Evolutionary conservation across 23 red algal species (phyloP).

Genomic region (Pyropia yezoensis): DNA sequence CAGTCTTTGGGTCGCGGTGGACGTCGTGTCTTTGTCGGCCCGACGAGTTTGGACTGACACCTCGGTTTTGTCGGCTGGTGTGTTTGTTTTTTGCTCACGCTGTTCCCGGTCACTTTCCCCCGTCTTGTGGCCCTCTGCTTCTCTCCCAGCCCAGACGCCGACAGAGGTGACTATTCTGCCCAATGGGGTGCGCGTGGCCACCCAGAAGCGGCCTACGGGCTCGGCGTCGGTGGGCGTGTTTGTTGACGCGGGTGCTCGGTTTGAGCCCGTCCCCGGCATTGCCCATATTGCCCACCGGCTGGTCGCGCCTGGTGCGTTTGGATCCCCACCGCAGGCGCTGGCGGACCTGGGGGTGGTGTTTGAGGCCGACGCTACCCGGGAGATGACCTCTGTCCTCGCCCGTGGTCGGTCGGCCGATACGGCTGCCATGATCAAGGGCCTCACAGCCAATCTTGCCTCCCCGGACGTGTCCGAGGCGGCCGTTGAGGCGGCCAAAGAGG

Average conservation of each 20-base stretch:
- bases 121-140: too few relatives aligned
- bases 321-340: conserved; percentile 26
- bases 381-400: conserved; percentile 92
- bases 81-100: too few relatives aligned
- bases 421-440: conserved; percentile 58
- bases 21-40: too few relatives aligned
- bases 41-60: too few relatives aligned
- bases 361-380: conserved; percentile 91
- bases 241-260: conserved; percentile 90
- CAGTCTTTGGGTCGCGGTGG: too few relatives aligned
- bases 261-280: conserved; percentile 52
- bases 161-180: conserved; percentile 72
- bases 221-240: conserved; percentile 87
- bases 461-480: conserved; percentile 71
- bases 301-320: conserved; percentile 39
- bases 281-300: conserved; percentile 91
- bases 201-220: conserved; percentile 50
- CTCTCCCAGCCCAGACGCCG: conserved; percentile 20
- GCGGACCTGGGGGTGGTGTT: conserved; percentile 91
- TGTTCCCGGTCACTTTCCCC: too few relatives aligned
- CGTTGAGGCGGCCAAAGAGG: conserved; percentile 77
- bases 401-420: conserved; percentile 60
- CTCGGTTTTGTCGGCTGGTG: too few relatives aligned
- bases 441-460: conserved; percentile 88
- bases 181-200: conserved; percentile 93